Percentiles rank a stretch among this genome's conserved stretches.
Evolutionary conservation across 306 rosid species (phyloP).

Genomic region (Delonix regia): DNA sequence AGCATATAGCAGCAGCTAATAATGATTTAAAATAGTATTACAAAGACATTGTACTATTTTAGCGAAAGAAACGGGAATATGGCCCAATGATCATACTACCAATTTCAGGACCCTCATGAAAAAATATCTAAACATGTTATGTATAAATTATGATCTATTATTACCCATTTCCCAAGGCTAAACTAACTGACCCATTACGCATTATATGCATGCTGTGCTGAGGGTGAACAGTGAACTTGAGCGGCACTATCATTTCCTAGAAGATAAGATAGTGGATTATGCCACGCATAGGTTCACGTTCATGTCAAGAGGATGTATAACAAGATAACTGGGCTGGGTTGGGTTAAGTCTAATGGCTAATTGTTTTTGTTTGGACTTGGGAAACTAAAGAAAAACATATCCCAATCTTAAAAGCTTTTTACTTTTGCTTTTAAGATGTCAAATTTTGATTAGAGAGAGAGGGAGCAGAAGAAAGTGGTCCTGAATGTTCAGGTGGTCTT

Average conservation of each 20-base stretch:
- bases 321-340: background rate
- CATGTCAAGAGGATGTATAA: slow-evolving; percentile 2
- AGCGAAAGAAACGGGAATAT: background rate
- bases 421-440: slow-evolving; percentile 5
- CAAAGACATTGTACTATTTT: background rate
- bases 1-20: background rate
- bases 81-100: too few species aligned
- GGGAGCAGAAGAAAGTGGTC: slow-evolving; percentile 18
- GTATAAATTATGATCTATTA: background rate
- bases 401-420: background rate
- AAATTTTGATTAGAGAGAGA: background rate
- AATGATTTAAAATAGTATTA: background rate
- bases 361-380: background rate
- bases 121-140: background rate
- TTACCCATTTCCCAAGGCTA: background rate
- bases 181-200: too few species aligned
- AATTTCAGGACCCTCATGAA: too few species aligned
- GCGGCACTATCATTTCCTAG: background rate
- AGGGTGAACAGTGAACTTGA: background rate
- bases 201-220: too few species aligned
- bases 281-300: background rate
- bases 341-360: background rate
- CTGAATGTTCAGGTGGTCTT: background rate
- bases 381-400: background rate
- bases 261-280: background rate